Evolutionary conservation across 148 eudicot species (phyloP).

Genomic region (Oxyria digyna): DNA sequence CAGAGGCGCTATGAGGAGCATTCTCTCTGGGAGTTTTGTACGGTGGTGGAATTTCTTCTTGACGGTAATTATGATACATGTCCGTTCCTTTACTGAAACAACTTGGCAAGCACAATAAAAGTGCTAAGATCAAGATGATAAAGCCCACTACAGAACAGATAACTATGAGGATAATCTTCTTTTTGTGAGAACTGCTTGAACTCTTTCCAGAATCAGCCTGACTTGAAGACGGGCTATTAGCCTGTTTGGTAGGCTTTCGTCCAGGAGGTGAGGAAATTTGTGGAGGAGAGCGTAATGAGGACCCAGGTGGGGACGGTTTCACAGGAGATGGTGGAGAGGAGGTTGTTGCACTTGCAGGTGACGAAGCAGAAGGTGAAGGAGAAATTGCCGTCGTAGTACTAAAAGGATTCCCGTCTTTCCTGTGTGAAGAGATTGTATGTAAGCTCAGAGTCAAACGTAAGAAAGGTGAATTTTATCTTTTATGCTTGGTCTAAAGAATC

Average conservation of each 20-base stretch:
- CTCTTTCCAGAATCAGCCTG: conserved; percentile 30
- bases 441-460: neutral
- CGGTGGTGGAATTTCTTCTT: conserved; percentile 70
- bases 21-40: conserved; percentile 42
- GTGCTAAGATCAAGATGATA: conserved; percentile 40
- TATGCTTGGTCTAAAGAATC: neutral
- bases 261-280: conserved; percentile 21
- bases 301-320: conserved; percentile 6
- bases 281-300: conserved; percentile 17
- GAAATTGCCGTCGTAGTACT: conserved; percentile 23
- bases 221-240: conserved; percentile 46
- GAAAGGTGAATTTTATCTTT: neutral
- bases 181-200: conserved; percentile 30
- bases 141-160: conserved; percentile 46
- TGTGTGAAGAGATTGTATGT: conserved; percentile 19
- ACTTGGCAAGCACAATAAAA: conserved; percentile 55
- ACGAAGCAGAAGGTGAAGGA: conserved; percentile 17
- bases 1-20: conserved; percentile 10
- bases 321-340: conserved; percentile 16
- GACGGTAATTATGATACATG: conserved; percentile 27
- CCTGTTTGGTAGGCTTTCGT: conserved; percentile 34
- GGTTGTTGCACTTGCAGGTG: conserved; percentile 19
- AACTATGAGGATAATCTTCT: conserved; percentile 57
- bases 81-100: conserved; percentile 40
- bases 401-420: conserved; percentile 72